Base-by-base conservation (phyloP, 805 yeast genomes). In the Millerago galiae region DNA sequence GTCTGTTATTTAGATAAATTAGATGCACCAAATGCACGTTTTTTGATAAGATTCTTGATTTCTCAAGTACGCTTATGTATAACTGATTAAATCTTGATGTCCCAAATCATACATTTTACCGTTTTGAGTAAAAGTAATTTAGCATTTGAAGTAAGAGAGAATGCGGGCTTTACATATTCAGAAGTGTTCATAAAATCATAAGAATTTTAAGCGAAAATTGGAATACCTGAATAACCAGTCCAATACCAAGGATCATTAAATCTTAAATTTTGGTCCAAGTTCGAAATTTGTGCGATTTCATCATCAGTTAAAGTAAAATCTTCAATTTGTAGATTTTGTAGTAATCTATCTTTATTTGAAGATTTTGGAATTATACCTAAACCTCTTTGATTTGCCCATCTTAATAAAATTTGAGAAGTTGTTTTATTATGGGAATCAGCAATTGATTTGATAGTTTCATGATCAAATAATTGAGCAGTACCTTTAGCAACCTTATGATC, bases 371-470 rank as follows among this genome's bases (percentile, higher is more conserved):
- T 85, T 45, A 85, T 78, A 34, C 85, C 84, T 46, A 85, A 58
- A 42, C 74, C 74, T 64, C 89, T 76, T 66, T 85, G 93, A 29
- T 90, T 81, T 37, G 90, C 85, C 95, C 95, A 85, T 70, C 91
- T 77, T 49, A 85, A 67, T 48, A 85, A 67, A 15, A 85, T 80
- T 63, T 83, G 83, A 26, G 88, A 80, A 16, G 87, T 60, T 27
- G 83, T 59, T 53, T 73, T 81, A 25, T 61, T 59, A 54, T 75
- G 79, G n/a, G 65, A 67, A 9, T 55, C 44, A 35, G 93, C 88
- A 58, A 86, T 79, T 36, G 63, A 24, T 18, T 59, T 61, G 52
- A 85, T 67, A 16, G 65, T 54, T 25, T 72, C 72, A 58, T 83
- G 77, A 42, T 77, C 74, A 49, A 84, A 78, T 53, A 85, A 67